Conservation (phyloP, 495 filamentous ascomycete genomes). For the Astrothelium macrocarpum region DNA sequence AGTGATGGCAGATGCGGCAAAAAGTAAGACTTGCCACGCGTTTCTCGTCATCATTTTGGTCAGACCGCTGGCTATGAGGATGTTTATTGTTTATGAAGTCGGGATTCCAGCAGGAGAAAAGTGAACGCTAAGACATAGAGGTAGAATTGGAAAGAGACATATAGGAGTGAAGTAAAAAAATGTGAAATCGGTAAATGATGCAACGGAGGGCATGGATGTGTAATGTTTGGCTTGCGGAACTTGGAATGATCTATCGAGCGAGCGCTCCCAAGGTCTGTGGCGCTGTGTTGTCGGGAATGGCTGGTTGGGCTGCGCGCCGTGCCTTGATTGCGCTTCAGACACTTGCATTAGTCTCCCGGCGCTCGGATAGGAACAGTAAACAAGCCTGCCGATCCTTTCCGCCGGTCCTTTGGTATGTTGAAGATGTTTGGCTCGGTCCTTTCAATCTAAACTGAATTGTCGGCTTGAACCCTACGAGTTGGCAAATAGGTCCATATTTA, state of each 20-base stretch:
- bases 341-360: not conserved
- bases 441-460: no score
- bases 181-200: not conserved
- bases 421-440: not conserved
- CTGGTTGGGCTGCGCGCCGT: not conserved
- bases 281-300: slow-evolving; percentile 3
- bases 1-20: not conserved
- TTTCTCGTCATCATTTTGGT: not conserved
- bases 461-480: not conserved
- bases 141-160: no score
- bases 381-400: not conserved
- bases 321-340: not conserved
- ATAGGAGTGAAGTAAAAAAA: not conserved
- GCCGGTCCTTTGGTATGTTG: not conserved
- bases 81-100: not conserved
- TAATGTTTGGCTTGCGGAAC: not conserved
- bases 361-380: not conserved
- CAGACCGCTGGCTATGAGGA: not conserved
- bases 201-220: not conserved
- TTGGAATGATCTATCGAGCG: not conserved
- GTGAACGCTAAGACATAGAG: not conserved
- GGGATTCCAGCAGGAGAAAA: not conserved
- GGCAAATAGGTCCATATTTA: no score
- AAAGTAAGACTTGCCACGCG: not conserved
- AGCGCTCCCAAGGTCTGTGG: not conserved